These are phyloP conservation scores for Neobulgaria alba DNA, from an alignment of 2,329 filamentous ascomycete genomes.

Conservation along the genomic window DNA sequence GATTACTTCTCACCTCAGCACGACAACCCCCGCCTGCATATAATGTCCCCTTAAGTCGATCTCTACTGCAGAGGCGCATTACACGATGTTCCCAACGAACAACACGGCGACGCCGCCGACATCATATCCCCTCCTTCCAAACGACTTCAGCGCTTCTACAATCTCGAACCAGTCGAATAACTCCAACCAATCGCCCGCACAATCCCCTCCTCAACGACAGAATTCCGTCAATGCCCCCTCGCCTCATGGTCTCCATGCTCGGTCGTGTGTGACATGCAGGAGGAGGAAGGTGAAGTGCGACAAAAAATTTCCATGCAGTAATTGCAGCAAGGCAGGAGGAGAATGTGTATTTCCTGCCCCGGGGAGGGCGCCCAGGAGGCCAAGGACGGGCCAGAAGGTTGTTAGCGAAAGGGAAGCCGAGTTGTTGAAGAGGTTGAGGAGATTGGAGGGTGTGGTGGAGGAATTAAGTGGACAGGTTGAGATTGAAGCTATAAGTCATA, in stretches of 20 bases:
- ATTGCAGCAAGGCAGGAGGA: conserved; percentile 62
- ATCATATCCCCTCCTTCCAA: background rate
- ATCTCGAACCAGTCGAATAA: no score
- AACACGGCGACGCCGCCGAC: background rate
- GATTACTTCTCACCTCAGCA: no score
- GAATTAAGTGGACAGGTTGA: conserved; percentile 55
- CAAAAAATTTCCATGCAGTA: conserved; percentile 64
- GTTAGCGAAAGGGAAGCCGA: conserved; percentile 57
- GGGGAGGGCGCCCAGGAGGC: conserved; percentile 44
- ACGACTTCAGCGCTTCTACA: no score
- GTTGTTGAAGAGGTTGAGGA: conserved; percentile 61
- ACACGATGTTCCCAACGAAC: no score
- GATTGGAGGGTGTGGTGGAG: conserved; percentile 69
- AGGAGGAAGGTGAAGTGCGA: conserved; percentile 67
- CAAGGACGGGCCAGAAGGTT: conserved; percentile 50
- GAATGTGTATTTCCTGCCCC: conserved; percentile 69
- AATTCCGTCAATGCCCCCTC: background rate
- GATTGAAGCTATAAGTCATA: conserved; percentile 21
- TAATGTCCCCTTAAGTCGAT: no score
- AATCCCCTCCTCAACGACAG: no score
- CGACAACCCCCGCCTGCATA: no score
- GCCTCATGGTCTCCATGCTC: conserved; percentile 22
- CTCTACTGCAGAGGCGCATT: no score
- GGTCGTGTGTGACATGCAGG: conserved; percentile 42
- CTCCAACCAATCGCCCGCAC: no score